These are phyloP conservation scores for Cladosporium oxysporum DNA, from an alignment of 2,329 filamentous ascomycete species.

Conservation along the genomic window DNA sequence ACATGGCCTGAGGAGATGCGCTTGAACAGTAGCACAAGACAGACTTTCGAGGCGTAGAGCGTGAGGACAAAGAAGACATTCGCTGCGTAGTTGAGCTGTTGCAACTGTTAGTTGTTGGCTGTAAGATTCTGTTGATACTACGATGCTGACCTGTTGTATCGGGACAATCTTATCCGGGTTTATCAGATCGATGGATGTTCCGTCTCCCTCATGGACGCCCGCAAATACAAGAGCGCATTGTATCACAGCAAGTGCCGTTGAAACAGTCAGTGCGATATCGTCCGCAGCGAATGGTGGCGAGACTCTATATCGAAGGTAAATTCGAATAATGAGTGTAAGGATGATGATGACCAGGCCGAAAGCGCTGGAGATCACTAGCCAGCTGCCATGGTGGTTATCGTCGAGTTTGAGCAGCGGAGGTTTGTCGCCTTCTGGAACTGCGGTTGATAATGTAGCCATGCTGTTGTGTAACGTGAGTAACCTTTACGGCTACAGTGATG, in stretches of 20 bases:
- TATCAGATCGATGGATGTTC: conserved; percentile 37
- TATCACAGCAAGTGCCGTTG: conserved; percentile 39
- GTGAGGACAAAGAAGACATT: conserved; percentile 23
- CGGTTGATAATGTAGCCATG: conserved; percentile 17
- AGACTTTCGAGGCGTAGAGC: conserved; percentile 25
- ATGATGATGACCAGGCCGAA: conserved; percentile 43
- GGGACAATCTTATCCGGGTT: conserved; percentile 21
- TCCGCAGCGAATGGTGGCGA: conserved; percentile 34
- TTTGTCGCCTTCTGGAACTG: conserved; percentile 21
- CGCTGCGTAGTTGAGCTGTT: conserved; percentile 24
- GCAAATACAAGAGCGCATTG: conserved; percentile 44
- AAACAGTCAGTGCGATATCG: conserved; percentile 40
- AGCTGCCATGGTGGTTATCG: conserved; percentile 40
- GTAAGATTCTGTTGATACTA: not conserved
- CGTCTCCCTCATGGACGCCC: conserved; percentile 44
- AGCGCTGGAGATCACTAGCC: conserved; percentile 44
- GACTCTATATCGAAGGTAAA: conserved; percentile 42
- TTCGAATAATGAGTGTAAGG: conserved; percentile 42
- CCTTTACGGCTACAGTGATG: not conserved
- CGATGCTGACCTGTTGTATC: conserved; percentile 41
- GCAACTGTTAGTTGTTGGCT: not conserved
- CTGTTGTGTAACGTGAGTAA: not conserved
- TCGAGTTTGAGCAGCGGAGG: conserved; percentile 22
- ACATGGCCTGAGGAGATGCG: conserved; percentile 23
- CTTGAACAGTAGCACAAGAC: conserved; percentile 24